Conservation (phyloP, 768 basidiomycete species). For the Lentinula detonsa region DNA sequence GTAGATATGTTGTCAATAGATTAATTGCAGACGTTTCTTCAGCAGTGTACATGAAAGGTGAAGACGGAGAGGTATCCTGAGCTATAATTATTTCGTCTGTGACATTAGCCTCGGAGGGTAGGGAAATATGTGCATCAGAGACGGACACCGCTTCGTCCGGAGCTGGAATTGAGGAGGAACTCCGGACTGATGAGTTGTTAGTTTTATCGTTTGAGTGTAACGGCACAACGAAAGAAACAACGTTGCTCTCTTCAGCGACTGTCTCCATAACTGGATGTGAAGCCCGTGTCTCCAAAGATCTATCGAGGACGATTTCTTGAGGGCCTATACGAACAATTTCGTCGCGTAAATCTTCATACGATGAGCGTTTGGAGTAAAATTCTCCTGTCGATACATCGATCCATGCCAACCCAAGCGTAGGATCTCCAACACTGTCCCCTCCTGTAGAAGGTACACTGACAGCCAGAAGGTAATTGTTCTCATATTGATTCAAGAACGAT, state of each 20-base stretch:
- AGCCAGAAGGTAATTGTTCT: constrained; percentile 87
- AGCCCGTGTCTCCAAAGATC: constrained; percentile 26
- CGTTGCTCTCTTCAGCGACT: constrained; percentile 47
- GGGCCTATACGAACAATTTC: constrained; percentile 80
- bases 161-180: not conserved
- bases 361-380: constrained; percentile 69
- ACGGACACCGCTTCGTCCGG: not conserved
- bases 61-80: constrained; percentile 2
- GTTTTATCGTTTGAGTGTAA: constrained; percentile 1
- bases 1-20: constrained; percentile 61
- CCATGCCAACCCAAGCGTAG: constrained; percentile 74
- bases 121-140: not conserved
- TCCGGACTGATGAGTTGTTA: not conserved
- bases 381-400: constrained; percentile 94
- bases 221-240: constrained; percentile 32
- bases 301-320: constrained; percentile 71
- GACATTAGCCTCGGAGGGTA: not conserved
- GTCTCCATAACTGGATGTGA: constrained; percentile 40
- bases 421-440: not conserved
- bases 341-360: constrained; percentile 57
- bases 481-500: constrained; percentile 75
- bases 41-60: constrained; percentile 21
- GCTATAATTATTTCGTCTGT: constrained; percentile 17
- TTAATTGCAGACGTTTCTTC: constrained; percentile 52
- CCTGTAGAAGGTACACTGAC: constrained; percentile 27